Evolutionary conservation across 2,329 filamentous ascomycete species (phyloP).

Genomic region (Alternaria panax): DNA sequence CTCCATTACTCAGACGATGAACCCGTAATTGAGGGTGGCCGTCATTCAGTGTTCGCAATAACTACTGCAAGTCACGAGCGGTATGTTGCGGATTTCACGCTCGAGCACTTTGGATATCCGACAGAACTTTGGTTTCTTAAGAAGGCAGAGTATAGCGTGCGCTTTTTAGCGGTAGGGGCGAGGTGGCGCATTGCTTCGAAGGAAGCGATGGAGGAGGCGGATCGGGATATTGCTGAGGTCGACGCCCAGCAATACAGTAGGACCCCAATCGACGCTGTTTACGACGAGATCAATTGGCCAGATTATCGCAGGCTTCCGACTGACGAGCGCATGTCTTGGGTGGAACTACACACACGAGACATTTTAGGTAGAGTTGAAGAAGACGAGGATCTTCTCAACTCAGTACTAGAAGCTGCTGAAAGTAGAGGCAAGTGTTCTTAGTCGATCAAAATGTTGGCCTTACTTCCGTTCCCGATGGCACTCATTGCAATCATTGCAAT

Average conservation of each 20-base stretch:
- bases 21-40: not conserved
- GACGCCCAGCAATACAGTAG: not conserved
- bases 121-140: not conserved
- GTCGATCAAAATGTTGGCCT: not conserved
- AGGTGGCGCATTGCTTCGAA: not conserved
- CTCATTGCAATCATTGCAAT: not conserved
- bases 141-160: not conserved
- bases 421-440: not conserved
- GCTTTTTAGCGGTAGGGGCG: not conserved
- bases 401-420: not conserved
- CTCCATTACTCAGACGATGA: not conserved
- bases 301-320: not conserved
- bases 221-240: not conserved
- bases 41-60: slow-evolving; percentile 2
- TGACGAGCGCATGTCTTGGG: not conserved
- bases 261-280: not conserved
- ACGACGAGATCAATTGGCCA: not conserved
- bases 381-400: not conserved
- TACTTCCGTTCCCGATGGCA: not conserved
- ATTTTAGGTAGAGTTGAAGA: not conserved
- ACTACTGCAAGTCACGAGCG: not conserved
- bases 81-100: slow-evolving; percentile 9
- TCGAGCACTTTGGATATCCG: slow-evolving; percentile 7
- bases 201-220: not conserved
- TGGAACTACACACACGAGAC: not conserved